phyloP scores from a whole-genome alignment of 1,139 yeast species.

The Hanseniaspora sp. region DNA sequence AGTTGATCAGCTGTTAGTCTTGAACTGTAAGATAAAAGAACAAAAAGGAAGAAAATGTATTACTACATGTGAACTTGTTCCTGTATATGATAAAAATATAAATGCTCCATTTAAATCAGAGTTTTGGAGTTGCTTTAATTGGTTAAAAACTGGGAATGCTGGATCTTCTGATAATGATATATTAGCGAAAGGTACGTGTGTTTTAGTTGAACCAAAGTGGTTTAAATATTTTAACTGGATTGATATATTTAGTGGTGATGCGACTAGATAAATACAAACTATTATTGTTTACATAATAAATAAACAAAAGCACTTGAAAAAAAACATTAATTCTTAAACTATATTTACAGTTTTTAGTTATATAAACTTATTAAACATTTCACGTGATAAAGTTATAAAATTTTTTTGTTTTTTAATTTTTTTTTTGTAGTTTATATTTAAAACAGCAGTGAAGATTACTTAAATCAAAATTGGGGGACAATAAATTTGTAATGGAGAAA shows the following conservation, averaged over 20 bases:
- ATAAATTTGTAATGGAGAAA: too few relatives aligned
- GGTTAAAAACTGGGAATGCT: constrained; percentile 21
- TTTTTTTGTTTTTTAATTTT: too few relatives aligned
- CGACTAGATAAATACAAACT: background rate
- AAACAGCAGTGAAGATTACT: too few relatives aligned
- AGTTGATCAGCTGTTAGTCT: constrained; percentile 54
- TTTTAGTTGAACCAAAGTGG: constrained; percentile 72
- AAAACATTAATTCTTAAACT: too few relatives aligned
- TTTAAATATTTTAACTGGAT: constrained; percentile 61
- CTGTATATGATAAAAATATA: constrained; percentile 27
- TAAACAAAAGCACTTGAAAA: background rate
- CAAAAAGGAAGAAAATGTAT: constrained; percentile 70
- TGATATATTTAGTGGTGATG: constrained; percentile 24
- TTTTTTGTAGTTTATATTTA: too few relatives aligned
- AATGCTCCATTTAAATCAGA: background rate
- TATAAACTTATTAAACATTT: too few relatives aligned
- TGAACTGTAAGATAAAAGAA: constrained; percentile 57
- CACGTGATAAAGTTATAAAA: too few relatives aligned
- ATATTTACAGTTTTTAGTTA: too few relatives aligned
- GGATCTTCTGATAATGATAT: constrained; percentile 24
- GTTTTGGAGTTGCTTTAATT: constrained; percentile 3
- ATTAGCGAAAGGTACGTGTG: constrained; percentile 48
- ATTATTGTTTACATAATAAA: background rate
- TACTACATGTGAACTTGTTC: constrained; percentile 52
- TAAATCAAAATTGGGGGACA: too few relatives aligned